These are phyloP conservation scores for Anisodus acutangulus DNA, from an alignment of 257 asterid genomes.

Conservation along the genomic window DNA sequence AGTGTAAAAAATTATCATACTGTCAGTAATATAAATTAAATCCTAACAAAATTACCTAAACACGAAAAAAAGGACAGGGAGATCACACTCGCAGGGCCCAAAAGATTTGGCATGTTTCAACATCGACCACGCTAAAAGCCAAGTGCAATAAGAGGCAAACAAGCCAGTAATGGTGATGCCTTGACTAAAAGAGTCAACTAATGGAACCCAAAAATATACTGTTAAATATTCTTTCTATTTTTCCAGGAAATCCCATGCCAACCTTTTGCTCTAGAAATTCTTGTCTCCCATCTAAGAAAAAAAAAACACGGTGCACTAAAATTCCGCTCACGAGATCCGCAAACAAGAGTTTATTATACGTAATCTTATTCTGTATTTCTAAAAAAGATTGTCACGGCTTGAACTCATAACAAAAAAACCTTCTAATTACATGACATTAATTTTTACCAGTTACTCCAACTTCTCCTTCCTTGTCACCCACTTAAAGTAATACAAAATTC, in stretches of 20 bases:
- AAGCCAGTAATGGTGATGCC: neutral
- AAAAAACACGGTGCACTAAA: too few relatives aligned
- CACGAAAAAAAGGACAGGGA: neutral
- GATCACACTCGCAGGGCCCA: neutral
- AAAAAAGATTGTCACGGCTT: too few relatives aligned
- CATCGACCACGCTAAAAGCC: neutral
- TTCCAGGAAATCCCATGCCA: neutral
- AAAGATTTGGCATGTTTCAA: conserved; percentile 15
- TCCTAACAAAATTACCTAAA: neutral
- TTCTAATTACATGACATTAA: too few relatives aligned
- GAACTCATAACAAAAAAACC: too few relatives aligned
- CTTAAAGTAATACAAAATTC: conserved; percentile 17
- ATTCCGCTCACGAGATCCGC: too few relatives aligned
- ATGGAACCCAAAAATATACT: neutral
- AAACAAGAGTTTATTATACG: too few relatives aligned
- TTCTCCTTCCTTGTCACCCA: neutral
- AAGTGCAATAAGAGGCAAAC: neutral
- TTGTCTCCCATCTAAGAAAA: neutral
- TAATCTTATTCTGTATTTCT: too few relatives aligned
- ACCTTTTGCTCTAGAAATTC: neutral
- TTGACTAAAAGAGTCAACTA: neutral
- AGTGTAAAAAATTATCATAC: neutral
- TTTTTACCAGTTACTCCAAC: too few relatives aligned
- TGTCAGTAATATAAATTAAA: neutral
- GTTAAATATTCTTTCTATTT: neutral